Percentiles rank a stretch among this genome's conserved stretches.
phyloP scores from a whole-genome alignment of 2,329 filamentous ascomycete genomes.

The Pseudocercospora musae region DNA sequence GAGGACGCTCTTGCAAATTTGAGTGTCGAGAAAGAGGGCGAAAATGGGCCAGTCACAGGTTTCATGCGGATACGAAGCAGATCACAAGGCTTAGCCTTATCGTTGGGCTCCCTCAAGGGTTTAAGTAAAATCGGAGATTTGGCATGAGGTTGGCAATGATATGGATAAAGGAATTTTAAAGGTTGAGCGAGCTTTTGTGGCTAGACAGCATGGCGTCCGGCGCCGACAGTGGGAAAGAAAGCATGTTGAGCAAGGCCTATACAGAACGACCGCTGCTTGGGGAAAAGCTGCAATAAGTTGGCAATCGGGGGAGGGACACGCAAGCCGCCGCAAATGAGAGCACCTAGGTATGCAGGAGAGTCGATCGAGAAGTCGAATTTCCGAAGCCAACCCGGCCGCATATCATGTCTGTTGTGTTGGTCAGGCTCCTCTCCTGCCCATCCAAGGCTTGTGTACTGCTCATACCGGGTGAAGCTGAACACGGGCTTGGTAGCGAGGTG shows the following conservation, averaged over 20 bases:
- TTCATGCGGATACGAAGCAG: slow-evolving; percentile 98
- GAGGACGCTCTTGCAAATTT: slow-evolving; percentile 97
- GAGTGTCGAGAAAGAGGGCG: slow-evolving; percentile 96
- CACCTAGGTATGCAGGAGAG: not conserved
- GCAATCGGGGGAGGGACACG: not conserved
- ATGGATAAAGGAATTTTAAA: not conserved
- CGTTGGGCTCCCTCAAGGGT: slow-evolving; percentile 90
- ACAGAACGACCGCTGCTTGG: not conserved
- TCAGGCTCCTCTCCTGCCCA: not conserved
- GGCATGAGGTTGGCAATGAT: slow-evolving; percentile 2
- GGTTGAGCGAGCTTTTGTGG: not conserved
- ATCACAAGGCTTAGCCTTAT: slow-evolving; percentile 90
- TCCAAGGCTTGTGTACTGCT: not conserved
- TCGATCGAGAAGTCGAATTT: not conserved
- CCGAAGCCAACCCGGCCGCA: not conserved
- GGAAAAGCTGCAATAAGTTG: not conserved
- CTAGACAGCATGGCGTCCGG: slow-evolving; percentile 8
- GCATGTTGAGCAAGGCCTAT: not conserved
- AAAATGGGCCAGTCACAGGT: slow-evolving; percentile 90
- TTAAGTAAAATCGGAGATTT: slow-evolving; percentile 65
- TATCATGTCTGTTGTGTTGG: not conserved
- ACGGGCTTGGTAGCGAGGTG: not conserved
- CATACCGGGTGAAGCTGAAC: not conserved
- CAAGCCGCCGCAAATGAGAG: not conserved
- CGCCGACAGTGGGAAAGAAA: not conserved